phyloP scores from a whole-genome alignment of 352 stramenopile species.

The Stephanocyclus meneghinianus region DNA sequence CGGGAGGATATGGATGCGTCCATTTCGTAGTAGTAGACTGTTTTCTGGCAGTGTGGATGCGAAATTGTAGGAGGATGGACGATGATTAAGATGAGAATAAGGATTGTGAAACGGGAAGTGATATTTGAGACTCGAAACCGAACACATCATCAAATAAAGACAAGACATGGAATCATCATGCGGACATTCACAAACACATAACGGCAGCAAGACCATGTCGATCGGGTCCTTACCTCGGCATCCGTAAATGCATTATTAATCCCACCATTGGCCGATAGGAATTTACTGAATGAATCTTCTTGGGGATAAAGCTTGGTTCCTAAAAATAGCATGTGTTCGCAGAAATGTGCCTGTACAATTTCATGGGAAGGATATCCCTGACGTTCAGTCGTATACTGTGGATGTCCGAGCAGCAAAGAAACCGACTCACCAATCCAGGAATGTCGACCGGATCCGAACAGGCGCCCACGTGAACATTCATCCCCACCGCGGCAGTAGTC shows the following conservation, averaged over 20 bases:
- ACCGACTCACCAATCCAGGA: slow-evolving; percentile 51
- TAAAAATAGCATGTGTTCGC: slow-evolving; percentile 97
- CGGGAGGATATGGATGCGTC: slow-evolving; percentile 66
- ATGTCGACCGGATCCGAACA: slow-evolving; percentile 85
- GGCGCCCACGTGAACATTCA: slow-evolving; percentile 93
- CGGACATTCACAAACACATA: background rate
- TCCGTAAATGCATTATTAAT: slow-evolving; percentile 95
- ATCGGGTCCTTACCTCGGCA: slow-evolving; percentile 69
- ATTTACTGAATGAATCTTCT: slow-evolving; percentile 92
- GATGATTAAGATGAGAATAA: background rate
- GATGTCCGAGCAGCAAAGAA: background rate
- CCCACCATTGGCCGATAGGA: slow-evolving; percentile 90
- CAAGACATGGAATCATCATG: background rate
- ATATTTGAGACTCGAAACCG: background rate
- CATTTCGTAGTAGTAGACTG: slow-evolving; percentile 97
- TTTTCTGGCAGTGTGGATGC: slow-evolving; percentile 74
- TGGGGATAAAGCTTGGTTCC: slow-evolving; percentile 94
- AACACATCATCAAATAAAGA: background rate
- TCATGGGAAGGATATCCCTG: background rate
- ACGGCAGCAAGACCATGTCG: background rate
- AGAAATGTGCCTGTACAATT: slow-evolving; percentile 30
- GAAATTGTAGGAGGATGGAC: background rate
- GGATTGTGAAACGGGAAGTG: background rate
- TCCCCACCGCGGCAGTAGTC: slow-evolving; percentile 90
- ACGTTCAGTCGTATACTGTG: too few species aligned